Evolutionary conservation across 148 eudicot species (phyloP), one percentile per base, ranked within the genome.

Genomic region (Heliosperma pusillum): DNA sequence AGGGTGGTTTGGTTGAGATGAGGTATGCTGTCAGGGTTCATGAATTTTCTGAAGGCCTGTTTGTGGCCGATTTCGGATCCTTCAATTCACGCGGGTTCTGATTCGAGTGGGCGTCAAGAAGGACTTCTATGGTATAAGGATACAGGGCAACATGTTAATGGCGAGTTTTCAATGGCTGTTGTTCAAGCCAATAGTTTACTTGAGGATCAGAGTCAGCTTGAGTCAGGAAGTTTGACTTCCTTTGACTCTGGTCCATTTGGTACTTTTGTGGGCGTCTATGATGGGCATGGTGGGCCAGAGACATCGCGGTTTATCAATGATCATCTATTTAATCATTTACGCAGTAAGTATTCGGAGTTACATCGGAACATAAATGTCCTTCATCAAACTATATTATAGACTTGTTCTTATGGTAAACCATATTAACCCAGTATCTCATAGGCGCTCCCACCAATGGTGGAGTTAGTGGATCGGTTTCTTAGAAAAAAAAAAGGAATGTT

Each of bases 271-370:
- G 97, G 97, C 22, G 80, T 91, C 50, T 91, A 91, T 82, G 97
- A 91, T 80, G 97, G 97, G 56, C 97, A 91, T 80, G 97, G 97
- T 55, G 93, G 97, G 36, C 97, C 93, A 0, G 97, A 91, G 89
- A 91, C 97, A 22, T 84, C 97, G 7, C 88, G 97, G 11, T 91
- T 67, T 58, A 82, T 89, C 82, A 91, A 89, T 72, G 88, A 82
- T 73, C 82, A 91, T 79, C 87, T 91, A 64, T 91, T 91, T 66
- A 86, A 67, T 20, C 89, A 91, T 84, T 85, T 91, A 69, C 83
- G 87, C 77, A 85, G 97, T 91, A 80, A 88, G 92, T 83, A 15
- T 64, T 64, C 55, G 26, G 59, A 53, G 63, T 58, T 77, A 33
- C 52, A 57, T 40, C 20, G 24, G 8, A 20, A 36, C 66, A 5